Base-by-base conservation (phyloP, 306 rosid genomes). In the Lathyrus tuberosus region DNA sequence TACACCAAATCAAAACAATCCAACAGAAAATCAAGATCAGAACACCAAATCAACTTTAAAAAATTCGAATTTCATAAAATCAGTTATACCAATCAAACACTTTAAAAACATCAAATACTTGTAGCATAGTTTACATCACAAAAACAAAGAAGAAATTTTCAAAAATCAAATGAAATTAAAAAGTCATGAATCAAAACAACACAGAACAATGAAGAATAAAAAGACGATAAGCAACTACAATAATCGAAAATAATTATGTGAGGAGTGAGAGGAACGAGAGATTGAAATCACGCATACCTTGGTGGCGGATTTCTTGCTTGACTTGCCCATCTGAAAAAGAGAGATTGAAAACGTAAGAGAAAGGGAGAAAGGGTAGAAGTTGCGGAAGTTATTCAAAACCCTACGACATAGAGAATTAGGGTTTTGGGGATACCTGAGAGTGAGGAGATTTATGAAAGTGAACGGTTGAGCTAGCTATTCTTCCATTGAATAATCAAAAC, bases 351-450 rank as follows among this genome's bases (percentile, higher is more conserved):
- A n/a, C n/a, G n/a, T n/a, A 37, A 10, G 18, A 22, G 2, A 28
- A 44, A n/a, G 15, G n/a, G n/a, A n/a, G 31, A 22, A 8, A 6
- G 2, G 13, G 30, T 4, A 8, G 3, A 14, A 0, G 31, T 0
- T 2, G 6, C 5, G 37, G 73, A 67, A 63, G 83, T 80, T 70
- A 73, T 35, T 70, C 74, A 86, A 80, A 88, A 86, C 87, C 94
- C 90, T 62, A 46, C 61, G 65, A 9, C 5, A 10, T 4, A 18
- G 53, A 33, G 73, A 11, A 46, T 59, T 79, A 83, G 84, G 86
- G 86, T 82, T 82, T 82, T 79, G 75, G 60, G 3, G 51, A 80
- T 12, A 62, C n/a, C 13, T 31, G 59, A 20, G 79, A 20, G 47
- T 2, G 70, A 3, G 69, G 4, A 5, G 5, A 1, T 4, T 61